These are phyloP conservation scores for Tricholoma furcatifolium DNA, from an alignment of 768 basidiomycete species.

Conservation along the genomic window DNA sequence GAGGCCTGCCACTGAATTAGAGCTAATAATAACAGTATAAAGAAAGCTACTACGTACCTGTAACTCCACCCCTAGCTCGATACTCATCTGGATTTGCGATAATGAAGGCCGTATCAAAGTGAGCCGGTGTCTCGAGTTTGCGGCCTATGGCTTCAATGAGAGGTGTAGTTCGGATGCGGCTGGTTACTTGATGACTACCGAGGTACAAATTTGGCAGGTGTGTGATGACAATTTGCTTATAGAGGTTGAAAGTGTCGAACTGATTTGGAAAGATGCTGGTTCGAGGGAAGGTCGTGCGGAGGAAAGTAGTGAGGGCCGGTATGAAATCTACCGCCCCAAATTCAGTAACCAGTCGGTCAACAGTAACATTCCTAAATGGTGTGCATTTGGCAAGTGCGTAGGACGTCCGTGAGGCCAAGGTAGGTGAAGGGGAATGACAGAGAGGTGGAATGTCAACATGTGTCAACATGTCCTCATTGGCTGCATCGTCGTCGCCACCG, in stretches of 20 bases:
- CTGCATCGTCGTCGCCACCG: background rate
- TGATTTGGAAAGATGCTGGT: background rate
- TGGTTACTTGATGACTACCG: background rate
- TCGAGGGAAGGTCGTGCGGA: background rate
- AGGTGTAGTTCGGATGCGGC: conserved; percentile 3
- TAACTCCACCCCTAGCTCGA: background rate
- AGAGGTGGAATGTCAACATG: background rate
- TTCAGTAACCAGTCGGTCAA: background rate
- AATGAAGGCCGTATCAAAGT: conserved; percentile 4
- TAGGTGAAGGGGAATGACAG: background rate
- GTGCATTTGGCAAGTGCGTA: background rate
- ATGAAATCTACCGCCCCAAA: conserved; percentile 3
- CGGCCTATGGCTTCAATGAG: background rate
- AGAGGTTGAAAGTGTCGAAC: background rate
- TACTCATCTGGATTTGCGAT: background rate
- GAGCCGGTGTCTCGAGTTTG: background rate
- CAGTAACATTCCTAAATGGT: background rate
- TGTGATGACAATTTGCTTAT: background rate
- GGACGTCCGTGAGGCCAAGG: background rate
- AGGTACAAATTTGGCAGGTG: background rate
- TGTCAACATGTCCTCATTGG: background rate
- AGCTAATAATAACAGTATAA: background rate
- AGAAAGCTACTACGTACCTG: background rate
- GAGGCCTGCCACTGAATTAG: conserved; percentile 2
- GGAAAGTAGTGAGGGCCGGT: background rate